Percentiles rank a stretch among this genome's conserved stretches.
phyloP scores from a whole-genome alignment of 306 rosid genomes.

The Boehmeria nivea region DNA sequence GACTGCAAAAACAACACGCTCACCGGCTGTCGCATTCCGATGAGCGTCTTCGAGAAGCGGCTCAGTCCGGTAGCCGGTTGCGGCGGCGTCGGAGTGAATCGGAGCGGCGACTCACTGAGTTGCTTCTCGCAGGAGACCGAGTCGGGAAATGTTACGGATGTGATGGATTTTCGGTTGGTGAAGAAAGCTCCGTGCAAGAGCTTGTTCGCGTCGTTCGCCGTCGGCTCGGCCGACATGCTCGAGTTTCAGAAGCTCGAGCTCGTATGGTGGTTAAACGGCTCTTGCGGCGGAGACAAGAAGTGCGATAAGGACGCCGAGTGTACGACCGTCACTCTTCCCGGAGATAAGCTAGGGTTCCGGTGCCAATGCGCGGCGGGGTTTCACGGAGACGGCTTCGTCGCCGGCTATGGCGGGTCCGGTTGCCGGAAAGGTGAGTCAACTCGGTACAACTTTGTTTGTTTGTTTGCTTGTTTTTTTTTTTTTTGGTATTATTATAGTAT shows the following conservation, averaged over 20 bases:
- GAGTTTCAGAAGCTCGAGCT: slow-evolving; percentile 54
- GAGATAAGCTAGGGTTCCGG: slow-evolving; percentile 26
- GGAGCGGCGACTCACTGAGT: slow-evolving; percentile 32
- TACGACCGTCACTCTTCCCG: neutral
- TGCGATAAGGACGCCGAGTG: slow-evolving; percentile 37
- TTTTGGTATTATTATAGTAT: neutral
- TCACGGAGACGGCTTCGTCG: slow-evolving; percentile 52
- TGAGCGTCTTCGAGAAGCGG: slow-evolving; percentile 24
- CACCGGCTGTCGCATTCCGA: slow-evolving; percentile 38
- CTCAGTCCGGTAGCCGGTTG: slow-evolving; percentile 18
- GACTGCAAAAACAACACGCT: slow-evolving; percentile 18
- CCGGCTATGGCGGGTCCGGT: slow-evolving; percentile 30
- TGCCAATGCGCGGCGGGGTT: slow-evolving; percentile 52
- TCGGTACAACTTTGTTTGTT: no score
- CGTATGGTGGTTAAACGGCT: slow-evolving; percentile 67
- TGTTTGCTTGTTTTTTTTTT: no score
- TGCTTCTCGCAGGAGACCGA: slow-evolving; percentile 33
- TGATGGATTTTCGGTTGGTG: slow-evolving; percentile 18
- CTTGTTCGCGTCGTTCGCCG: slow-evolving; percentile 46
- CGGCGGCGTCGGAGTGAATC: neutral
- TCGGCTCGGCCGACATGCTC: slow-evolving; percentile 30
- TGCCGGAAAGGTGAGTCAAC: slow-evolving; percentile 71
- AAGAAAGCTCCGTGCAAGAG: slow-evolving; percentile 15
- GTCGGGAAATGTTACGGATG: slow-evolving; percentile 1
- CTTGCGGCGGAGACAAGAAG: neutral